phyloP scores from a whole-genome alignment of 768 basidiomycete genomes.

The Phaeotremella skinneri region DNA sequence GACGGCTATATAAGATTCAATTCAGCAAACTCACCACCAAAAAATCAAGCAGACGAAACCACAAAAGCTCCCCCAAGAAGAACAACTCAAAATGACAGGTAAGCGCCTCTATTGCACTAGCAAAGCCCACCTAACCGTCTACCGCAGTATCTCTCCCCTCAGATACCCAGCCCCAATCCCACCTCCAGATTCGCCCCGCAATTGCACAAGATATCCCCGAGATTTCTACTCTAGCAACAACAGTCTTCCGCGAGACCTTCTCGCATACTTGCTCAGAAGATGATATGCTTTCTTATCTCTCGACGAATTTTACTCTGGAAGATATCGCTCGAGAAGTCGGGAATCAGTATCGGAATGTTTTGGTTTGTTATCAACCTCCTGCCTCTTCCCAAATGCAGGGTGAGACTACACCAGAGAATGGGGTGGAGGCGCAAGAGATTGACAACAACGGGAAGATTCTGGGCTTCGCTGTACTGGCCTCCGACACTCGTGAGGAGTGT shows the following conservation, averaged over 20 bases:
- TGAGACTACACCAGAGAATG: no score
- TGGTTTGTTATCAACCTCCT: neutral
- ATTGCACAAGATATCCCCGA: neutral
- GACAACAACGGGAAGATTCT: neutral
- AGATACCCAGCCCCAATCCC: no score
- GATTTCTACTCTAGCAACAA: neutral
- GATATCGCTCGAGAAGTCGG: conserved; percentile 2
- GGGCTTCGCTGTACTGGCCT: conserved; percentile 9
- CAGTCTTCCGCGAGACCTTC: conserved; percentile 14
- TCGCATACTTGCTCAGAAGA: neutral
- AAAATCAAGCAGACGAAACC: no score
- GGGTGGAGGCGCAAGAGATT: neutral
- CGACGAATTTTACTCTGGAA: conserved; percentile 1
- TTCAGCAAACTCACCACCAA: no score
- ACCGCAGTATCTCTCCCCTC: no score
- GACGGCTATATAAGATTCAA: no score
- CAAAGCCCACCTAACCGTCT: no score
- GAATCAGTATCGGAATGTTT: neutral
- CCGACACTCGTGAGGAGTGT: conserved; percentile 5
- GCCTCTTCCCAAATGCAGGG: no score
- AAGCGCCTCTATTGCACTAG: no score
- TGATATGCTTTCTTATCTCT: conserved; percentile 12
- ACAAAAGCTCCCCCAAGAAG: no score
- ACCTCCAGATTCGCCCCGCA: neutral
- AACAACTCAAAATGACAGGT: no score